phyloP scores from a whole-genome alignment of 2,329 filamentous ascomycete species.

The Apiospora sp. region DNA sequence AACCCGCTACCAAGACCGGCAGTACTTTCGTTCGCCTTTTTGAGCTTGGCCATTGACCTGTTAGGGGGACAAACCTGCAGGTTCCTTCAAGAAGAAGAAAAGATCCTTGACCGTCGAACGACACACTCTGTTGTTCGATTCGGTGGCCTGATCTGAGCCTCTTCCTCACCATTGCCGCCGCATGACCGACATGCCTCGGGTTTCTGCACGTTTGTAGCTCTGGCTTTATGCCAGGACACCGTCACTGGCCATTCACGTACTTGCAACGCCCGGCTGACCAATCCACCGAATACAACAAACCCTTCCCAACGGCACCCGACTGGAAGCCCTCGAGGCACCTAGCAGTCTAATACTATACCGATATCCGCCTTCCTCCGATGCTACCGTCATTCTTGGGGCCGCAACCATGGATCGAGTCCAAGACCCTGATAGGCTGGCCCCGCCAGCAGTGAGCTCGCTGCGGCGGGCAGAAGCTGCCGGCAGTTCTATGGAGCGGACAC shows the following conservation, averaged over 20 bases:
- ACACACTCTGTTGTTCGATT: slow-evolving; percentile 32
- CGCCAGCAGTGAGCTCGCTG: slow-evolving; percentile 61
- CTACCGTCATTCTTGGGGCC: slow-evolving; percentile 41
- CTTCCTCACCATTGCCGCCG: slow-evolving; percentile 33
- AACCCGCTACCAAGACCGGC: neutral
- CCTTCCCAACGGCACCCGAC: slow-evolving; percentile 22
- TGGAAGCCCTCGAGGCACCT: slow-evolving; percentile 1
- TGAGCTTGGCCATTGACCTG: slow-evolving; percentile 4
- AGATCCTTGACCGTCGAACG: slow-evolving; percentile 26
- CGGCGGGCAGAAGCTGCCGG: slow-evolving; percentile 57
- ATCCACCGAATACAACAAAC: slow-evolving; percentile 24
- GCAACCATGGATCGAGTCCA: slow-evolving; percentile 53
- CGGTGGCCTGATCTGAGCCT: slow-evolving; percentile 33
- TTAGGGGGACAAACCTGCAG: slow-evolving; percentile 2
- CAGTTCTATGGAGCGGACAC: slow-evolving; percentile 66
- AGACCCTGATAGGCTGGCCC: slow-evolving; percentile 54
- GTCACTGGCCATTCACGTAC: slow-evolving; percentile 40
- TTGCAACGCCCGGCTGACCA: slow-evolving; percentile 12
- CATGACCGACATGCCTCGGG: slow-evolving; percentile 48
- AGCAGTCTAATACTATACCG: neutral
- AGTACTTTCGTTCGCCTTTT: slow-evolving; percentile 2
- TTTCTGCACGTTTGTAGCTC: slow-evolving; percentile 47
- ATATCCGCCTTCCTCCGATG: slow-evolving; percentile 41
- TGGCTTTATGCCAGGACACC: slow-evolving; percentile 47
- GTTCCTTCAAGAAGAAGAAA: neutral